Evolutionary conservation across 208 protist species (phyloP), one percentile per base, ranked within the genome.

Genomic region (Herpetomonas tarakana): DNA sequence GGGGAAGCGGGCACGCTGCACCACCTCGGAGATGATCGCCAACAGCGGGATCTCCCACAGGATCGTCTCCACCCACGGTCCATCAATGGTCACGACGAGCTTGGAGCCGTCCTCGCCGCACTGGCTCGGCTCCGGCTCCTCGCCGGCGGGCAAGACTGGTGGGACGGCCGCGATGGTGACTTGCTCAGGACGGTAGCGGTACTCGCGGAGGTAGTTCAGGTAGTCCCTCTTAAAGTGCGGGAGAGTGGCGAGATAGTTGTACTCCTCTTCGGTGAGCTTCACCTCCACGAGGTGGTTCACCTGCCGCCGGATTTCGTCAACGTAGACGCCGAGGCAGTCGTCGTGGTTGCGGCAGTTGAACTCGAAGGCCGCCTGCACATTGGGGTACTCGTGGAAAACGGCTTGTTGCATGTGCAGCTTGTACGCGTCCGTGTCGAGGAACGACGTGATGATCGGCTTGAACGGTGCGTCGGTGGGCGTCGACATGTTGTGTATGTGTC

Each of bases 341-440:
- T 79, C 65, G 35, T 71, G 63, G 70, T 92, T 81, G 28, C 88
- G 84, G 68, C 80, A 91, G 55, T 71, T 67, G 68, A 94, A 91
- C 71, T 91, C 78, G 62, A 84, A 92, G 12, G 66, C 56, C 18
- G 78, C 55, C 21, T 60, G 16, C 3, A 91, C 80, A 9, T 58
- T 57, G 7, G 72, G 74, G 59, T 85, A 64, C 28, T 88, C 57
- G 60, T 92, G 88, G 55, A 91, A 87, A 4, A 94, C 83, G 11
- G 85, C 88, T 59, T 94, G 88, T 58, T 94, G 88, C 88, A 94
- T 94, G 71, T 94, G 85, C 52, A 94, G 62, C 60, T 94, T 94
- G 71, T 94, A 94, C 29, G 83, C 85, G 68, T 94, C 88, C 19
- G 88, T 94, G 74, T 94, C 88, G 41, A 94, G 62, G 30, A 94